A percentile compares a stretch with the other conserved stretches of the same genome.
Conservation (phyloP, 768 basidiomycete species). For the Crucibulum laeve region DNA sequence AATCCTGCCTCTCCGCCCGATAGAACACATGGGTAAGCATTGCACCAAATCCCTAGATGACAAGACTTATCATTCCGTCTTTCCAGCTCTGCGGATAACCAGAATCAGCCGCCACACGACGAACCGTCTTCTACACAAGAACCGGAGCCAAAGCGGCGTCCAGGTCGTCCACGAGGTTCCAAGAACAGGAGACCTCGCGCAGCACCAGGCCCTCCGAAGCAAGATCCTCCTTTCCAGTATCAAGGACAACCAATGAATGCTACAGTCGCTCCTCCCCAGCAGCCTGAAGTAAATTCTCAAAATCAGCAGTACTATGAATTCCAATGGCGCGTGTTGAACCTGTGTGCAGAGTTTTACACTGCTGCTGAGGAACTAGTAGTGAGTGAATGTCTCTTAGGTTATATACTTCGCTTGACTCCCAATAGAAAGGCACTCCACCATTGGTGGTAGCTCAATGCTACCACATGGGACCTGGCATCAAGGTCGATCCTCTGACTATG, state of each 20-base stretch:
- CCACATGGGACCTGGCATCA: conserved; percentile 62
- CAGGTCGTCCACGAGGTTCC: conserved; percentile 76
- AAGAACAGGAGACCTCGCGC: conserved; percentile 59
- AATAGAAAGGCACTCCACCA: conserved; percentile 56
- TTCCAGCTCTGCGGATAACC: no score
- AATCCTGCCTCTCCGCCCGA: conserved; percentile 29
- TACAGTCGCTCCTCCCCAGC: conserved; percentile 34
- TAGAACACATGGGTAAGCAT: no score
- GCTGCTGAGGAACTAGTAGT: conserved; percentile 84
- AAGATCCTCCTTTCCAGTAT: conserved; percentile 41
- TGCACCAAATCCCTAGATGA: no score
- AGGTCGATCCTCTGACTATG: conserved; percentile 72
- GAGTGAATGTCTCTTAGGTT: conserved; percentile 24
- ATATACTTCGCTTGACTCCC: conserved; percentile 7
- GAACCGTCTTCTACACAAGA: conserved; percentile 23
- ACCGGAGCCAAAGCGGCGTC: conserved; percentile 61
- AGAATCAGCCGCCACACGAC: no score
- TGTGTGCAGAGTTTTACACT: conserved; percentile 83
- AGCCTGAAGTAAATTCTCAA: conserved; percentile 51
- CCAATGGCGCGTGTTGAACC: conserved; percentile 78
- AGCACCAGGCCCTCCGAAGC: conserved; percentile 25
- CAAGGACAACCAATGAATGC: conserved; percentile 27
- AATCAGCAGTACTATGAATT: conserved; percentile 84
- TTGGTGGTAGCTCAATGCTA: conserved; percentile 79
- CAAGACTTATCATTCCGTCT: no score